Evolutionary conservation across 2,329 filamentous ascomycete genomes (phyloP).

Genomic region (Aspergillus sp.): DNA sequence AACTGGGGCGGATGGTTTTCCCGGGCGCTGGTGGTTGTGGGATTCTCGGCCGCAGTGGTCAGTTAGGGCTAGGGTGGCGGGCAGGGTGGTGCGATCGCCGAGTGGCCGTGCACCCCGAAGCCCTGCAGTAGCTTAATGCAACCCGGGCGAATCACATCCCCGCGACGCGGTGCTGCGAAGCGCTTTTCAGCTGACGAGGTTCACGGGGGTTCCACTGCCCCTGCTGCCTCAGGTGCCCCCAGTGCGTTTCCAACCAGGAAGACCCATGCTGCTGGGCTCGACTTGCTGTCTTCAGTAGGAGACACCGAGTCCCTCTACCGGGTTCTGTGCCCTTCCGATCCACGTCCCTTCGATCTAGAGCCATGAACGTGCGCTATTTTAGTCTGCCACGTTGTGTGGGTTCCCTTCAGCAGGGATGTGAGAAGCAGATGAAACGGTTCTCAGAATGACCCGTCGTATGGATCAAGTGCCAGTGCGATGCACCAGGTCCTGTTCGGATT

Average conservation of each 20-base stretch:
- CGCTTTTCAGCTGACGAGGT: slow-evolving; percentile 12
- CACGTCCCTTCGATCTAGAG: neutral
- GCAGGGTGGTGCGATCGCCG: slow-evolving; percentile 4
- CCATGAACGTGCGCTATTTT: neutral
- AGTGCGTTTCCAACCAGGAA: neutral
- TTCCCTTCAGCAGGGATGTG: slow-evolving; percentile 1
- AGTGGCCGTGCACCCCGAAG: slow-evolving; percentile 12
- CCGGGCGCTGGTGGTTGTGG: neutral
- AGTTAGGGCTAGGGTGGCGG: neutral
- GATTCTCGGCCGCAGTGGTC: neutral
- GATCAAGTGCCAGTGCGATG: neutral
- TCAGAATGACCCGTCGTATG: neutral
- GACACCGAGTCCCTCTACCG: neutral
- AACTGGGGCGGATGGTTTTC: neutral
- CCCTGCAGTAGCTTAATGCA: slow-evolving; percentile 14
- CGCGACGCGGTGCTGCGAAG: neutral
- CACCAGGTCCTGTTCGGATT: neutral
- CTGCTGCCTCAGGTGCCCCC: neutral
- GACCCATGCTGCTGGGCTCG: neutral
- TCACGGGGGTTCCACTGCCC: neutral
- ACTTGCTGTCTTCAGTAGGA: neutral
- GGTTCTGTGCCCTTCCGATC: neutral
- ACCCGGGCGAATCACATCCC: slow-evolving; percentile 5
- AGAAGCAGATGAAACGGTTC: neutral
- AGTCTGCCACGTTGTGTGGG: slow-evolving; percentile 4